Percentiles rank a stretch among this genome's conserved stretches.
phyloP scores from a whole-genome alignment of 305 asterid genomes.

The Withania somnifera region DNA sequence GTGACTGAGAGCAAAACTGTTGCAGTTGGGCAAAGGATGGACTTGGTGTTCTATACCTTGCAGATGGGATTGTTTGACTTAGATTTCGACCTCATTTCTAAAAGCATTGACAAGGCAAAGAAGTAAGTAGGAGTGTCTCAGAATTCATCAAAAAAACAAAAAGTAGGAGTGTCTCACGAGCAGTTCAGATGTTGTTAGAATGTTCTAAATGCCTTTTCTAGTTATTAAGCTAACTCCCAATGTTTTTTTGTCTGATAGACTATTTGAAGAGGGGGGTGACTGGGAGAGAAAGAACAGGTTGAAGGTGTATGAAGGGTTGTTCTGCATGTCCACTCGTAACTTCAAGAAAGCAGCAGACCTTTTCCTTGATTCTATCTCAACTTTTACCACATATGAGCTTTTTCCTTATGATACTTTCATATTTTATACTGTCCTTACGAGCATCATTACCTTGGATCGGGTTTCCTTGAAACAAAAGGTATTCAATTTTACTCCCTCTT shows the following conservation, averaged over 20 bases:
- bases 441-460: constrained; percentile 84
- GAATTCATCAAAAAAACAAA: too few species aligned
- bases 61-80: constrained; percentile 71
- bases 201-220: constrained; percentile 1
- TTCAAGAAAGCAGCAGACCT: constrained; percentile 78
- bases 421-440: constrained; percentile 77
- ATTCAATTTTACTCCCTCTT: neutral
- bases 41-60: constrained; percentile 66
- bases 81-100: constrained; percentile 82
- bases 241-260: constrained; percentile 32
- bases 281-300: constrained; percentile 96
- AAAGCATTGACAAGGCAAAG: constrained; percentile 87
- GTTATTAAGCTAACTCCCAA: constrained; percentile 8
- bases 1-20: constrained; percentile 78
- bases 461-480: constrained; percentile 90
- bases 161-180: constrained; percentile 6
- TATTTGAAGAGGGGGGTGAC: constrained; percentile 96
- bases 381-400: constrained; percentile 83
- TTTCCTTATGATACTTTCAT: constrained; percentile 80
- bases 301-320: constrained; percentile 88
- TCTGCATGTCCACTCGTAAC: constrained; percentile 82
- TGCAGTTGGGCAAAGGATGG: constrained; percentile 97
- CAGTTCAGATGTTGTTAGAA: neutral
- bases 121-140: constrained; percentile 29
- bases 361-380: constrained; percentile 82